Evolutionary conservation across 495 filamentous ascomycete species (phyloP), one percentile per base, ranked within the genome.

Genomic region (Clavariopsis aquatica): DNA sequence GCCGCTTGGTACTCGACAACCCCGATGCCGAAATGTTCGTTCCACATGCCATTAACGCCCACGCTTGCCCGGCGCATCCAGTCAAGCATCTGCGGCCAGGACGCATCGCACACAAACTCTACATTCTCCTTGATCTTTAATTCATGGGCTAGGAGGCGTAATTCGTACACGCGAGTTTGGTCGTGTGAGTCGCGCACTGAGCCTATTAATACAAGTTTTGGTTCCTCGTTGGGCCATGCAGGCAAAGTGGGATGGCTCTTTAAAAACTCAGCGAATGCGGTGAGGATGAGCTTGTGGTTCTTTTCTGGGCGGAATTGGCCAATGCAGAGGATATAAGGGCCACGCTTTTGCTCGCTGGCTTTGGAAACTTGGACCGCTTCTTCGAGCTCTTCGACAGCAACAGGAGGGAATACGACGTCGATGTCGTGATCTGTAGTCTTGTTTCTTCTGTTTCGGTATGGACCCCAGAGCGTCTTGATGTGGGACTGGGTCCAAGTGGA

Each of bases 1-100:
- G 94, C 95, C 8, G 94, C 94, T 75, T 96, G 94, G 72, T 98
- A 98, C 78, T 98, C 94, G 6, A 98, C 94, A 19, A 98, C 93
- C 5, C 94, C 94, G 65, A 98, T 98, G 19, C 94, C 95, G 72
- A 98, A 98, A 76, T 98, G 94, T 77, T 98, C 94, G 72, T 96
- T 98, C 94, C 95, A 98, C 94, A 98, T 98, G 58, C 87, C 92
- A 71, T 98, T 98, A 2, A 94, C 91, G 36, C 94, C 94, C 24
- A 98, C 81, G 56, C 84, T 92, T 29, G 87, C 83, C 22, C 78
- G 82, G 41, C 83, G 77, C 49, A 98, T 80, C 84, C 90, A 91
- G 23, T 85, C 80, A 13, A 95, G 81, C 45, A 98, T 89, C 61
- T 91, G 83, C 6, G 87, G 84, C 92, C 93, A 98, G 41, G 87